Percentiles rank a stretch among this genome's conserved stretches.
Conservation (phyloP, 169 alveolate species). For the Eimeria necatrix region DNA sequence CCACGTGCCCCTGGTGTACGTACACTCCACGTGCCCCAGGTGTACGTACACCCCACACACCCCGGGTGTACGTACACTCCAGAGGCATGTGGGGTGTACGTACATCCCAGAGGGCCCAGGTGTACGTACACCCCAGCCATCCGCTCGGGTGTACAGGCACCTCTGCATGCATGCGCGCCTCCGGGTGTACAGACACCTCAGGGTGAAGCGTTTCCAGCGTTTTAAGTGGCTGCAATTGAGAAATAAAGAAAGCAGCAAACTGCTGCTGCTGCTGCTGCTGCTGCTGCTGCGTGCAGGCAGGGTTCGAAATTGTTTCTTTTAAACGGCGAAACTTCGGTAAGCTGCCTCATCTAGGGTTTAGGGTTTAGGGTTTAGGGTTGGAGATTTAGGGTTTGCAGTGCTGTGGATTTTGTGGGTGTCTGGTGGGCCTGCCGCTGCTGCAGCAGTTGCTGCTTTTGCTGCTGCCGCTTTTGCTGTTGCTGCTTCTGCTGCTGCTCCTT, state of each 20-base stretch:
- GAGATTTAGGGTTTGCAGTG: background rate
- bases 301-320: background rate
- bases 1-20: no score
- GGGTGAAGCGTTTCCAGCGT: no score
- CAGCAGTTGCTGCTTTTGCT: background rate
- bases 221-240: background rate
- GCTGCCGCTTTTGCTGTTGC: background rate
- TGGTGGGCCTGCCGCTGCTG: background rate
- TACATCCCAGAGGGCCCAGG: no score
- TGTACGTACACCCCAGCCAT: no score
- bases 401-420: background rate
- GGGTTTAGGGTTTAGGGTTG: background rate
- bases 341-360: background rate
- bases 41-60: no score
- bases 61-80: no score
- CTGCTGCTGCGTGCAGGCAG: constrained; percentile 3
- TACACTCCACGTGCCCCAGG: no score
- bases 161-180: background rate
- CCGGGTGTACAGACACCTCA: no score
- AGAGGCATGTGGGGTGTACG: no score
- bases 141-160: no score
- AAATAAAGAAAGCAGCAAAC: background rate
- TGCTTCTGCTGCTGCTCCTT: no score
- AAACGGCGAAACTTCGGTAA: background rate
- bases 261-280: background rate